These are phyloP conservation scores for Debaryomyces hansenii DNA, from an alignment of 805 yeast genomes.

Conservation along the genomic window DNA sequence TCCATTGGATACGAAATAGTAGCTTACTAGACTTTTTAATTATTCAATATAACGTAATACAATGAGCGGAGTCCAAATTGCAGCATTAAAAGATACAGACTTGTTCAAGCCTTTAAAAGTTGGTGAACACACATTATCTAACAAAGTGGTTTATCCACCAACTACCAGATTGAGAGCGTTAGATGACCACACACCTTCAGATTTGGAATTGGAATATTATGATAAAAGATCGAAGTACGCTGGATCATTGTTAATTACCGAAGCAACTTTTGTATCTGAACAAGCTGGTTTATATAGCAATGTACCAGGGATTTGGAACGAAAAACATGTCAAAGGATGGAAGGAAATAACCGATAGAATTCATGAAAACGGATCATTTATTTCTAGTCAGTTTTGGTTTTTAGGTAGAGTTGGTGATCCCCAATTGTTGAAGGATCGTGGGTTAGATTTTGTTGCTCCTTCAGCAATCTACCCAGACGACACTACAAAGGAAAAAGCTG, in stretches of 20 bases:
- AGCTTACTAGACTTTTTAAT: too few relatives aligned
- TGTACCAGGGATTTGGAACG: constrained; percentile 52
- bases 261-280: constrained; percentile 31
- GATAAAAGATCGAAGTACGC: constrained; percentile 29
- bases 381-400: constrained; percentile 54
- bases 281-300: constrained; percentile 39
- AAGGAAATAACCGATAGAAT: constrained; percentile 44
- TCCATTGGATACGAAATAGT: too few relatives aligned
- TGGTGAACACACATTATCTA: constrained; percentile 23
- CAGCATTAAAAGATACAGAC: constrained; percentile 6
- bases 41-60: too few relatives aligned
- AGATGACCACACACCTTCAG: constrained; percentile 25
- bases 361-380: constrained; percentile 43
- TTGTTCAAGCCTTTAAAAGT: constrained; percentile 35
- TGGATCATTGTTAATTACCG: constrained; percentile 31
- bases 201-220: constrained; percentile 27
- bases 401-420: constrained; percentile 45
- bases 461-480: constrained; percentile 15
- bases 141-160: constrained; percentile 28
- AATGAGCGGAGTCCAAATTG: too few relatives aligned
- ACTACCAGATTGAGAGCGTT: constrained; percentile 24
- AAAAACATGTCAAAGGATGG: constrained; percentile 51
- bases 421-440: constrained; percentile 17
- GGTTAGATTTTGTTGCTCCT: constrained; percentile 17
- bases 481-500: constrained; percentile 12